Base-by-base conservation (phyloP, 108 stramenopile species). In the Skeletonema costatum region DNA sequence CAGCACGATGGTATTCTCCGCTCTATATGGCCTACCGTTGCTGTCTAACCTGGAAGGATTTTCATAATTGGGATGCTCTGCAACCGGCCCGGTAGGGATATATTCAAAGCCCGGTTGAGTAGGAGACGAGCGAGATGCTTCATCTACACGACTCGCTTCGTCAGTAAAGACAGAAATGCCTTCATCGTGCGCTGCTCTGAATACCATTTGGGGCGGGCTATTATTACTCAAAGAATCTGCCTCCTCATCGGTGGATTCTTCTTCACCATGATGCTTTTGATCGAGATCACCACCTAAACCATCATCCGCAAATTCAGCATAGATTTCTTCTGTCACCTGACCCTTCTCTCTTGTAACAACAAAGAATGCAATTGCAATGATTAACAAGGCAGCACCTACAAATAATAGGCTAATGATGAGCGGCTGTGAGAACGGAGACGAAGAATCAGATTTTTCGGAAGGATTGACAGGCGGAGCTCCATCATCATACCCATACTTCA, bases 271-370 rank as follows among this genome's bases (percentile, higher is more conserved):
- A n/a, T 74, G 64, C 3, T 75, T 46, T 33, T 62, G 14, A 31
- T 77, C 68, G 31, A 82, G 51, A 75, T 81, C 80, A 51, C 75
- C 58, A n/a, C 61, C 64, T 13, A 60, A 71, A 10, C 72, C 78
- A 36, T 61, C 42, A 21, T 19, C 44, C 16, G 11, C 30, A 14
- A 75, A 75, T 38, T 82, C 81, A 10, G 74, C 81, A 59, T 82
- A 82, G 46, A 25, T 44, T 38, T 31, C 17, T 41, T 61, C 51
- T 32, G 64, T 33, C 12, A 21, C 29, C 66, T 73, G 38, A 29
- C 56, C 12, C 58, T 11, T 38, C 33, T 66, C 29, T 17, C 50
- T 38, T 53, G 32, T 25, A 2, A 48, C 51, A 33, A 33, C 74
- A 33, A 71, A 33, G 31, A 82, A 29, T 19, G 66, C 66, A 21